Base-by-base conservation (phyloP, 2,329 filamentous ascomycete genomes). In the Verticillium albo-atrum region DNA sequence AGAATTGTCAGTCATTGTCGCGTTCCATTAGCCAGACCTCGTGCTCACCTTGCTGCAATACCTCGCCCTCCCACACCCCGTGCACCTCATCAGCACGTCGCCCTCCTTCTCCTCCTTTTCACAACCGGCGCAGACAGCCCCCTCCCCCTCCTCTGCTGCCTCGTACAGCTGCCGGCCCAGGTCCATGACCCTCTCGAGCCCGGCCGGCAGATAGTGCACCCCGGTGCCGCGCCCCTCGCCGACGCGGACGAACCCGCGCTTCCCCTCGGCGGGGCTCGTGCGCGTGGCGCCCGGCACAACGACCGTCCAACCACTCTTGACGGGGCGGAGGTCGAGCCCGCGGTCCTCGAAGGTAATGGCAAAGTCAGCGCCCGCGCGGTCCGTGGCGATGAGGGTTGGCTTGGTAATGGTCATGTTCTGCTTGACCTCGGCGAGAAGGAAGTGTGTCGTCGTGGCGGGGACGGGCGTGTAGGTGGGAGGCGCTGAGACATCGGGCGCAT, bases 391-490 rank as follows among this genome's bases (percentile, higher is more conserved):
- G 1, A 81, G 72, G 4, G 79, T 82, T 6, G 79, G 79, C 62
- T 80, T 77, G 23, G 73, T 81, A 63, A 82, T 79, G 47, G 79
- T 77, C 68, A 76, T 77, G 68, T 80, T 72, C 62, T 80, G 72
- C 61, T 76, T 76, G 58, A 81, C 70, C 59, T 80, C 74, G 42
- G 75, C 78, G 14, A 82, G 70, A 37, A 81, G 73, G 63, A 73
- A 75, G 73, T 55, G 42, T 25, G 32, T 35, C 15, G 10, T 64
- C 58, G 25, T 61, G 15, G 23, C 50, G 30, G 54, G 42, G n/a
- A 53, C 42, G 23, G 56, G 47, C 5, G 56, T 32, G 34, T 23
- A 60, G 4, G 57, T 54, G 5, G 54, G 53, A 7, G 54, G 53
- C 23, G 56, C 53, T 3, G 56, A 52, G 27, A 6, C 56, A 6